phyloP scores from a whole-genome alignment of 1,284 basidiomycete genomes.

The Trichosporon faecale region DNA sequence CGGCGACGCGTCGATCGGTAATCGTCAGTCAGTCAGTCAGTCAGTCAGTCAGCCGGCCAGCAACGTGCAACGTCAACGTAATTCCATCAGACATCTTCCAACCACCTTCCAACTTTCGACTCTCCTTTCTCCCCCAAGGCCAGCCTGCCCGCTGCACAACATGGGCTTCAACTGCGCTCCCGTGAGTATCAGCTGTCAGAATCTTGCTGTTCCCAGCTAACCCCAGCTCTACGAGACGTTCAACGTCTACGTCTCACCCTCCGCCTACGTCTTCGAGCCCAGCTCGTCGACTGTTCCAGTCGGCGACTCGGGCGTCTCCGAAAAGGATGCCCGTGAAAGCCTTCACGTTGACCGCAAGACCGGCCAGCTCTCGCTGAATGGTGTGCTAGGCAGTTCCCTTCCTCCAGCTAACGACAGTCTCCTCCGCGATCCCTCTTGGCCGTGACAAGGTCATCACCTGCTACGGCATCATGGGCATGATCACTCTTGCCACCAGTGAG shows the following conservation, averaged over 20 bases:
- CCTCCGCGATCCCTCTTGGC: slow-evolving; percentile 46
- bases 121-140: neutral
- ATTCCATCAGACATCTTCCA: too few relatives aligned
- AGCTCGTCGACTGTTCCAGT: slow-evolving; percentile 31
- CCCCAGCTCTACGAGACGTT: slow-evolving; percentile 50
- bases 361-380: slow-evolving; percentile 48
- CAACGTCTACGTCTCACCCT: slow-evolving; percentile 51
- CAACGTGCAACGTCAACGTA: neutral
- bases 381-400: slow-evolving; percentile 34
- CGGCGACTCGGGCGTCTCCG: slow-evolving; percentile 31
- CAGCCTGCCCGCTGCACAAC: neutral
- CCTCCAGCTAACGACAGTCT: slow-evolving; percentile 26
- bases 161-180: slow-evolving; percentile 35
- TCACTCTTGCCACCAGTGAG: slow-evolving; percentile 77
- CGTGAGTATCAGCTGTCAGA: slow-evolving; percentile 20
- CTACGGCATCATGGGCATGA: slow-evolving; percentile 81
- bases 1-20: slow-evolving; percentile 8
- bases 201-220: slow-evolving; percentile 6
- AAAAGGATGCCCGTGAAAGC: slow-evolving; percentile 50
- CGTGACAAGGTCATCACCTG: slow-evolving; percentile 55
- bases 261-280: slow-evolving; percentile 51
- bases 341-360: slow-evolving; percentile 52
- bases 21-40: neutral
- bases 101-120: neutral
- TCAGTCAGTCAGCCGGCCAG: neutral